phyloP scores from a whole-genome alignment of 2,329 filamentous ascomycete genomes.

The Bisporella sp. region DNA sequence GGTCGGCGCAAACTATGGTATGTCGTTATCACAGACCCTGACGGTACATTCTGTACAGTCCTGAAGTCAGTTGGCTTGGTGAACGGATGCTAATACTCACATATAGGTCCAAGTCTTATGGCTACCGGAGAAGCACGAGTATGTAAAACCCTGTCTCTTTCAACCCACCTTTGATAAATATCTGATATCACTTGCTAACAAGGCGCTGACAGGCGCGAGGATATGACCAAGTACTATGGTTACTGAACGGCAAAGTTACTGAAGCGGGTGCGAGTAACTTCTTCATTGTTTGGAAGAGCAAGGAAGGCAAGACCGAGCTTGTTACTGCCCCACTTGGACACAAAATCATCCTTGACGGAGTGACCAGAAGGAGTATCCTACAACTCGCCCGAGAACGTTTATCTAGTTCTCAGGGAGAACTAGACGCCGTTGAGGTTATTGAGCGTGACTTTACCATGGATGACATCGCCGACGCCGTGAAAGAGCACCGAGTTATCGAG shows the following conservation, averaged over 20 bases:
- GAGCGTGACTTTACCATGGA: slow-evolving; percentile 79
- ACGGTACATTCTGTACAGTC: too few relatives aligned
- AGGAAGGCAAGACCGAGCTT: slow-evolving; percentile 58
- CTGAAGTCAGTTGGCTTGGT: too few relatives aligned
- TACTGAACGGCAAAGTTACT: slow-evolving; percentile 77
- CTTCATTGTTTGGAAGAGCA: slow-evolving; percentile 72
- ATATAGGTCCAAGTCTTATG: slow-evolving; percentile 28
- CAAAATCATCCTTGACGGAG: slow-evolving; percentile 78
- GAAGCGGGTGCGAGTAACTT: slow-evolving; percentile 92
- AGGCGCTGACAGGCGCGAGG: slow-evolving; percentile 40
- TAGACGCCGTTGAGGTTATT: slow-evolving; percentile 59
- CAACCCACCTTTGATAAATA: too few relatives aligned
- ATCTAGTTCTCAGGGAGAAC: slow-evolving; percentile 24
- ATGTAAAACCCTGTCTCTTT: too few relatives aligned
- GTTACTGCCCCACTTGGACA: slow-evolving; percentile 80
- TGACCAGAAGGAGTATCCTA: slow-evolving; percentile 76
- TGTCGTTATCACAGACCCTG: slow-evolving; percentile 44
- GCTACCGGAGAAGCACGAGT: slow-evolving; percentile 67
- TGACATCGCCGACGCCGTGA: slow-evolving; percentile 64
- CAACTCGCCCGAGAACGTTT: slow-evolving; percentile 64
- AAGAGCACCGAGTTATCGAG: slow-evolving; percentile 74
- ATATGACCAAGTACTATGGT: slow-evolving; percentile 89
- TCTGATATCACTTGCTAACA: too few relatives aligned
- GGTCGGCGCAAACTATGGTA: slow-evolving; percentile 90
- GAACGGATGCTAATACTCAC: too few relatives aligned